Base-by-base conservation (phyloP, 1,139 yeast genomes). In the Hyphopichia buzzinii region DNA sequence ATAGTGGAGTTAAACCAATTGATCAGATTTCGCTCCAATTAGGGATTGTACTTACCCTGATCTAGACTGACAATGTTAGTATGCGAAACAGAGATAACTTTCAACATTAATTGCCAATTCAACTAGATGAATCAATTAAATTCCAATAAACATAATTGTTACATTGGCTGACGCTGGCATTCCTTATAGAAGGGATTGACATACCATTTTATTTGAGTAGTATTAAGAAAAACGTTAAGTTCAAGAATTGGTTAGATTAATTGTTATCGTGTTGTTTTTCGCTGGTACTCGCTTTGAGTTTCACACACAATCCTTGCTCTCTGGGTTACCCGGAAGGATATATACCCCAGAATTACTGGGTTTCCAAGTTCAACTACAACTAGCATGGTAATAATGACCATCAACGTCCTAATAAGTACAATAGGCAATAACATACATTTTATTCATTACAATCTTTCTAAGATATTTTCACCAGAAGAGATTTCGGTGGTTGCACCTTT, bases 401-500 rank as follows among this genome's bases (percentile, higher is more conserved):
- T n/a, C n/a, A n/a, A n/a, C n/a, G n/a, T n/a, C n/a, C n/a, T n/a
- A n/a, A n/a, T n/a, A n/a, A n/a, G n/a, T n/a, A n/a, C n/a, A n/a
- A n/a, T n/a, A n/a, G n/a, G n/a, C n/a, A n/a, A n/a, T n/a, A n/a
- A n/a, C n/a, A n/a, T n/a, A n/a, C n/a, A n/a, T n/a, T n/a, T n/a
- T n/a, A n/a, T 21, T 21, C 24, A 29, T 39, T 52, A 52, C 33
- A 57, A 45, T 40, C 44, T 57, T 10, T 49, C 48, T 39, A 77
- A 62, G 34, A 83, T 72, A 37, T 79, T 77, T 25, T 76, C 79
- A 35, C 77, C 81, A 40, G 82, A 72, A 34, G 87, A 78, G 42
- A 79, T 49, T 16, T 57, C 86, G 36, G 81, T 72, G 51, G 76
- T 86, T 32, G 70, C 85, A 40, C 50, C 55, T 25, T 69, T 62